Evolutionary conservation across 2,329 filamentous ascomycete genomes (phyloP), one percentile per base, ranked within the genome.

Genomic region (Diaporthe australafricana): DNA sequence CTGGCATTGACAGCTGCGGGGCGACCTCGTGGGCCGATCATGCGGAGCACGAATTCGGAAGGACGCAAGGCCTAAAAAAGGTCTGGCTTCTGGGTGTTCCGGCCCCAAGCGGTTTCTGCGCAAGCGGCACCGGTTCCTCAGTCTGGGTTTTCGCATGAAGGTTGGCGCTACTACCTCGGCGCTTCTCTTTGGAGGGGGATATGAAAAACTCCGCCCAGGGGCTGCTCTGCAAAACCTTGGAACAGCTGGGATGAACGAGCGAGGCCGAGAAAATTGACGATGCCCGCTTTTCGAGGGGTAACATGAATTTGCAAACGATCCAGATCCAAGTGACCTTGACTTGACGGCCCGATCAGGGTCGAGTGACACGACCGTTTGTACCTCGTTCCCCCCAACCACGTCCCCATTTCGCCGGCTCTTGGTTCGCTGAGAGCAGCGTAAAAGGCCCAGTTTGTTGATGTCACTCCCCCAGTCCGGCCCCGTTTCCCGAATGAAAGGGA

Each of bases 231-330:
- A 22, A 42, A 67, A 48, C 22, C 38, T 53, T 48, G 63, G n/a
- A n/a, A 32, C 4, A 53, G 52, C 65, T 55, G 65, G 48, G 65
- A 55, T 22, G 65, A 25, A 47, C 38, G 12, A 16, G 12, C 30
- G 47, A 8, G 27, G 9, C 32, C 25, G 47, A 32, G 40, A 20
- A 53, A n/a, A 47, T 56, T 50, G 40, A 25, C 32, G 52, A 68
- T 57, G 53, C 66, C 66, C 66, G 66, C 66, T 68, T 68, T 68
- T 68, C 66, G 66, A 68, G 66, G 66, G 66, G 66, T 68, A 68
- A 55, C n/a, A 9, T 8, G 22, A 22, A 48, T 48, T 30, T 42
- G 14, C 20, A 35, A 22, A 45, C n/a, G 52, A 35, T 45, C 66
- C 40, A 47, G 53, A 48, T 68, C 65, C 35, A 12, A 48, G 66